These are phyloP conservation scores for Cymbidium sinense DNA, from an alignment of 106 monocot species.

Conservation along the genomic window DNA sequence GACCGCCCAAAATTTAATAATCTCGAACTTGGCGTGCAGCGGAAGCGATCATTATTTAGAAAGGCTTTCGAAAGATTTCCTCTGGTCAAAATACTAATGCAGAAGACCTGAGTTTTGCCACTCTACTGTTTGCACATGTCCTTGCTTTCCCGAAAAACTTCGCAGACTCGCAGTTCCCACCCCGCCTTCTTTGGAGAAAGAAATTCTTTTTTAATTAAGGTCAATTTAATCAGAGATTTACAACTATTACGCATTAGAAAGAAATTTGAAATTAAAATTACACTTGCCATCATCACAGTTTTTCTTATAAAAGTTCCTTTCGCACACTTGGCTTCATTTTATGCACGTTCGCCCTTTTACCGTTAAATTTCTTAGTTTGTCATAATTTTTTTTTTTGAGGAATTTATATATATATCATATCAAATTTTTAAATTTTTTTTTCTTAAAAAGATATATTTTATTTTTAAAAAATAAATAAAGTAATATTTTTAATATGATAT, in stretches of 20 bases:
- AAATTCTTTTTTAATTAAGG: no score
- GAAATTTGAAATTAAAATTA: background rate
- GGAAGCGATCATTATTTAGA: background rate
- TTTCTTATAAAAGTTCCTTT: constrained; percentile 1
- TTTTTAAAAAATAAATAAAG: no score
- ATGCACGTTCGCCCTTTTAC: background rate
- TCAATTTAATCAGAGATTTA: no score
- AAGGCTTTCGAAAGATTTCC: background rate
- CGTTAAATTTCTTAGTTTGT: background rate
- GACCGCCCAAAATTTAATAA: background rate
- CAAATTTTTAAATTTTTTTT: no score
- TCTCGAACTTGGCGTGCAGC: constrained; percentile 3
- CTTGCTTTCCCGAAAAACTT: background rate
- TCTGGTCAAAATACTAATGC: background rate
- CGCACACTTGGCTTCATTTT: background rate
- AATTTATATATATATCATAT: no score
- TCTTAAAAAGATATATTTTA: no score
- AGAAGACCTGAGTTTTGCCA: background rate
- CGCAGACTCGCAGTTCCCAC: background rate
- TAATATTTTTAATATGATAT: no score
- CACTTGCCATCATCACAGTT: background rate
- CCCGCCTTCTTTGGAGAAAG: background rate
- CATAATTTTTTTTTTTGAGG: constrained; percentile 4
- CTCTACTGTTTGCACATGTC: background rate
- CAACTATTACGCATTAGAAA: no score